Conservation (phyloP, 75 land plant genomes). For the Selaginella tamariscina region DNA sequence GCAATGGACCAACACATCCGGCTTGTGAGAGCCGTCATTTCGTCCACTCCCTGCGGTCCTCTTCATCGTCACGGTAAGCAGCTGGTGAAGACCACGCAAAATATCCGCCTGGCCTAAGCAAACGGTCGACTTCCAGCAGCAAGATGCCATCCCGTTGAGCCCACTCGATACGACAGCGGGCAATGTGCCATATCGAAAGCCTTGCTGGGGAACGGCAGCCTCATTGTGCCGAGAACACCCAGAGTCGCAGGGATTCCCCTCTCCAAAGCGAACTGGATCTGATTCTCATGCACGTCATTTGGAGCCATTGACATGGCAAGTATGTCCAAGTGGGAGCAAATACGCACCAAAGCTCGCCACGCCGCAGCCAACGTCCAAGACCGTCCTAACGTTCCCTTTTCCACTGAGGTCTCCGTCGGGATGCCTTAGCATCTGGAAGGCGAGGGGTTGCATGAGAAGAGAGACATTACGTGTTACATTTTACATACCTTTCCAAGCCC, state of each 20-base stretch:
- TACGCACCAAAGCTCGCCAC: constrained; percentile 11
- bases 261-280: constrained; percentile 11
- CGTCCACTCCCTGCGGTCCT: constrained; percentile 1
- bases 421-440: constrained; percentile 1
- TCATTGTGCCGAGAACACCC: constrained; percentile 11
- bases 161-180: constrained; percentile 8
- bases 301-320: constrained; percentile 10
- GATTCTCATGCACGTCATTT: constrained; percentile 10
- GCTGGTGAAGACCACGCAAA: constrained; percentile 12
- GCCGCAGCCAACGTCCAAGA: constrained; percentile 4
- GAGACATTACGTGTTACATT: neutral
- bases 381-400: constrained; percentile 2
- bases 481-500: constrained; percentile 3
- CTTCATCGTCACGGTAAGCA: constrained; percentile 8
- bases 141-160: constrained; percentile 5
- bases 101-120: constrained; percentile 5
- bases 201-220: constrained; percentile 2
- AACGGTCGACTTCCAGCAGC: neutral
- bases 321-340: constrained; percentile 2
- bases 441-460: neutral
- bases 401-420: constrained; percentile 5
- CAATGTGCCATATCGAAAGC: neutral
- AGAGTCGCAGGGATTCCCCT: neutral
- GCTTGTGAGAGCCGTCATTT: neutral
- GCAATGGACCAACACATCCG: constrained; percentile 11